Evolutionary conservation across 2,329 filamentous ascomycete species (phyloP).

Genomic region (Claviceps pazoutovae): DNA sequence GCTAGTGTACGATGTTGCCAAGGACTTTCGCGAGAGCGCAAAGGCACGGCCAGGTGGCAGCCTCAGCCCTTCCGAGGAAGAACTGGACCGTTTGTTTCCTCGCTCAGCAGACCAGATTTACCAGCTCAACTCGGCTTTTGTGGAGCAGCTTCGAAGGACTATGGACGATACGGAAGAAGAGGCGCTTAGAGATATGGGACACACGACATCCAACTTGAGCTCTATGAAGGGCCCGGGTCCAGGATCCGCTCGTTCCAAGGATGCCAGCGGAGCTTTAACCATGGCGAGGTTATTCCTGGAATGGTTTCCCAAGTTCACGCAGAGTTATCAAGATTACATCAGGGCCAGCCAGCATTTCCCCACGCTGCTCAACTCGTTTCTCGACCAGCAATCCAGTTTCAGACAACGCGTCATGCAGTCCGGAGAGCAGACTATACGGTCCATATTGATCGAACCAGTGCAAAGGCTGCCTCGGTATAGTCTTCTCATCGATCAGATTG

Average conservation of each 20-base stretch:
- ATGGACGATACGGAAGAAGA: constrained; percentile 76
- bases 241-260: constrained; percentile 37
- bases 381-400: constrained; percentile 72
- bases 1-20: constrained; percentile 66
- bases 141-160: constrained; percentile 59
- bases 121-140: constrained; percentile 66
- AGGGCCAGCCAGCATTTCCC: constrained; percentile 79
- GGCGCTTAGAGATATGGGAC: constrained; percentile 62
- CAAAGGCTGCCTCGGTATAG: constrained; percentile 90
- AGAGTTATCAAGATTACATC: constrained; percentile 89
- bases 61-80: constrained; percentile 56
- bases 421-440: constrained; percentile 82
- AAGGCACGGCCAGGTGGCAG: constrained; percentile 44
- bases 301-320: constrained; percentile 86
- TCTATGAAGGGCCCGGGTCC: constrained; percentile 26
- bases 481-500: constrained; percentile 89
- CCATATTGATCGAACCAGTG: constrained; percentile 88
- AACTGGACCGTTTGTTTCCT: constrained; percentile 68
- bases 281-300: constrained; percentile 73
- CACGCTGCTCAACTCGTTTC: constrained; percentile 62
- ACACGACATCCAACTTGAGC: constrained; percentile 26
- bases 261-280: constrained; percentile 63
- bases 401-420: constrained; percentile 65
- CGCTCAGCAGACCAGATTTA: constrained; percentile 67
- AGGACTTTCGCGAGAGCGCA: constrained; percentile 62